Evolutionary conservation across 2,329 filamentous ascomycete genomes (phyloP).

Genomic region (Apiospora phragmitis): DNA sequence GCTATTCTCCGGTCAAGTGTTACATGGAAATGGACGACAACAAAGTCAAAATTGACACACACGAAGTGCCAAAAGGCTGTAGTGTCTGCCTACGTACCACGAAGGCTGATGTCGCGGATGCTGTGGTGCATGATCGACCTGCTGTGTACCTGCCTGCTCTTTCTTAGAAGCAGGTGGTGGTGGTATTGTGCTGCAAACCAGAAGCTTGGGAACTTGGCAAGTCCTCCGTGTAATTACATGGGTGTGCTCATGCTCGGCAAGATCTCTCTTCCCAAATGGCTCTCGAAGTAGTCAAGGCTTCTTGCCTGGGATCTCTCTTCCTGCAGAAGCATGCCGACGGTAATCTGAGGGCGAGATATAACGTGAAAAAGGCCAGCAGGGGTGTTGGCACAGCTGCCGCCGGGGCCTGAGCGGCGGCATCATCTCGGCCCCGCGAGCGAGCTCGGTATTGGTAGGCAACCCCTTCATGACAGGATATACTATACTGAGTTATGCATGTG

Average conservation of each 20-base stretch:
- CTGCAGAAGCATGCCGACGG: background rate
- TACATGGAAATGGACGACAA: background rate
- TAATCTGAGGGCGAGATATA: background rate
- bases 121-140: background rate
- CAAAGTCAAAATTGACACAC: background rate
- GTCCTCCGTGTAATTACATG: background rate
- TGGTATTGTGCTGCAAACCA: background rate
- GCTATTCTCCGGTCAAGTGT: slow-evolving; percentile 1
- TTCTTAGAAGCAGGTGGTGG: background rate
- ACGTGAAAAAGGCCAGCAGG: background rate
- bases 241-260: background rate
- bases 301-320: background rate
- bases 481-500: background rate
- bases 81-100: background rate
- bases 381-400: background rate
- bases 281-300: background rate
- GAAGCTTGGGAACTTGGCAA: background rate
- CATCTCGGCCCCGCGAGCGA: background rate
- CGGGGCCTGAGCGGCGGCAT: background rate
- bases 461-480: background rate
- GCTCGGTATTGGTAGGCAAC: background rate
- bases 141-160: background rate
- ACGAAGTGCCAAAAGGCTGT: background rate
- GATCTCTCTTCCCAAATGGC: background rate
- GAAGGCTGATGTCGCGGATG: background rate